Conservation (phyloP, 1,284 basidiomycete species). For the Ceratobasidium sp. region DNA sequence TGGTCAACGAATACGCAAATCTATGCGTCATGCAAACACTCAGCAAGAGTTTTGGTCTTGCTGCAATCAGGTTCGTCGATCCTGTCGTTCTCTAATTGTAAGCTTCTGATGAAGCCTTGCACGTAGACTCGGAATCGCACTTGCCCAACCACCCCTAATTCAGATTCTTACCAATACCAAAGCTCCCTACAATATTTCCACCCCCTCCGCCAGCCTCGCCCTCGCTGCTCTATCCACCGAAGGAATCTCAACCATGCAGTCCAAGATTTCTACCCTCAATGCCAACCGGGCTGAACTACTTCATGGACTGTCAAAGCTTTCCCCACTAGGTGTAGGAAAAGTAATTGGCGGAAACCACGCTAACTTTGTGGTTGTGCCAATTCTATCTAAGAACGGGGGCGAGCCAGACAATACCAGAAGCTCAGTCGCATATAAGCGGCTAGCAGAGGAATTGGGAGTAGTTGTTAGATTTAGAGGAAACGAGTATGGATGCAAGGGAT, state of each 20-base stretch:
- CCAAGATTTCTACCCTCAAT: constrained; percentile 73
- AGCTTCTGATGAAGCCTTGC: neutral
- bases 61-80: constrained; percentile 83
- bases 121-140: constrained; percentile 85
- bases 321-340: constrained; percentile 73
- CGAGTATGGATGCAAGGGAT: constrained; percentile 89
- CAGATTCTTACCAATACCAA: constrained; percentile 97
- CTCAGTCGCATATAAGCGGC: constrained; percentile 78
- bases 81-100: neutral
- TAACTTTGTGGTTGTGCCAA: constrained; percentile 90
- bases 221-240: constrained; percentile 78
- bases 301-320: constrained; percentile 62
- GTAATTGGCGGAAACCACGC: constrained; percentile 88
- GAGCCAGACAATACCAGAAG: constrained; percentile 79
- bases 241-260: constrained; percentile 75
- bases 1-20: constrained; percentile 89
- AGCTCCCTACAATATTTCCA: constrained; percentile 97
- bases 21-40: constrained; percentile 95
- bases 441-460: constrained; percentile 88
- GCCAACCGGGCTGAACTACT: constrained; percentile 71
- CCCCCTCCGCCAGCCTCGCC: constrained; percentile 89
- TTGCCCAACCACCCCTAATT: constrained; percentile 90
- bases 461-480: constrained; percentile 92
- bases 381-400: constrained; percentile 66
- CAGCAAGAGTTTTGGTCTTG: constrained; percentile 96